Base-by-base conservation (phyloP, 169 alveolate species). In the Babesia caballi region DNA sequence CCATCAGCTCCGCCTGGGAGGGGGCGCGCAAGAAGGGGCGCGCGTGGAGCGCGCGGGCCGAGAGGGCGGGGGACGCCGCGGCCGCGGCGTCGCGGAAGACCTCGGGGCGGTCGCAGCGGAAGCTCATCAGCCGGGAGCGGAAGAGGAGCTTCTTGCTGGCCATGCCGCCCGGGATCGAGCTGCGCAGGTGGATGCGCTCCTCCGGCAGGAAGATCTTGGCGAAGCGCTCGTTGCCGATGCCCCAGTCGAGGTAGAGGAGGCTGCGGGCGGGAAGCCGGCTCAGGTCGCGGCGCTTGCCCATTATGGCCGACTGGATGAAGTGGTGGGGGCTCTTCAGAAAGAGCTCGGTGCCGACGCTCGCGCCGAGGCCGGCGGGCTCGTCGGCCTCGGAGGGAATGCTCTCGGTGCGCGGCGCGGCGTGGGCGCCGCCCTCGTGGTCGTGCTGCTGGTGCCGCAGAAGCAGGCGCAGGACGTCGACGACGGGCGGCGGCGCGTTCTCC, bases 141-240 rank as follows among this genome's bases (percentile, higher is more conserved):
- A 81, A 54, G 28, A 78, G 36, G 32, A 71, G 21, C 19, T 32
- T 15, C 72, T 71, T 58, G 38, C 33, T 77, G 6, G 67, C 82
- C 5, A 70, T 50, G 35, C 84, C 88, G 19, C 83, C 67, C 3
- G 70, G 66, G 3, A 70, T 33, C 21, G 78, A 27, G 21, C 67
- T 17, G 25, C 59, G 49, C 21, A 81, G 41, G 51, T 54, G 80
- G 27, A 89, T 89, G 50, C 85, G 74, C 66, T 89, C 93, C 60
- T 89, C 85, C 3, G 91, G 86, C 36, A 49, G 61, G 50, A 82
- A 89, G 8, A 89, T 40, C 63, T 89, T 84, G 51, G 71, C n/a
- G 56, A 82, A 89, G 25, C 78, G 84, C 41, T 82, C 86, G 74
- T 84, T 82, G 50, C 93, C 93, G 30, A 89, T 89, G 19, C 80